Conservation (phyloP, 225 moss, liverwort and hornwort genomes). For the Takakia lepidozioides region DNA sequence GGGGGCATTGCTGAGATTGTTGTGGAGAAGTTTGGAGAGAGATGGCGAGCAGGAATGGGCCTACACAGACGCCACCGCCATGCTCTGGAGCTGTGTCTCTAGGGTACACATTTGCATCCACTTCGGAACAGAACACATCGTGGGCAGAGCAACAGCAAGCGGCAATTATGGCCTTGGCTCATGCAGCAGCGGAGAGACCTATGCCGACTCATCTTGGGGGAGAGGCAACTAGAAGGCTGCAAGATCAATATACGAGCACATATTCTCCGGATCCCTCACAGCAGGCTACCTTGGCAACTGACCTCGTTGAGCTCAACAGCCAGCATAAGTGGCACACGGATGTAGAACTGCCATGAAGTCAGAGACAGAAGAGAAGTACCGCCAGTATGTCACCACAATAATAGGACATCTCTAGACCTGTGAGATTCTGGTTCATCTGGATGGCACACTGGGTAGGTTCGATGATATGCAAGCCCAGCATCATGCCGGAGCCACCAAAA, state of each 20-base stretch:
- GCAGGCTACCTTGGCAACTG: constrained; percentile 7
- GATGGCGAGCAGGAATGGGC: constrained; percentile 21
- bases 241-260: too few species aligned
- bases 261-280: not conserved
- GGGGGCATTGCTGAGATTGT: too few species aligned
- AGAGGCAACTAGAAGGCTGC: too few species aligned
- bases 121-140: constrained; percentile 94
- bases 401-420: constrained; percentile 81
- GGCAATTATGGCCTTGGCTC: constrained; percentile 69
- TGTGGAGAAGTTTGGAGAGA: not conserved
- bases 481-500: constrained; percentile 95
- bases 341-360: constrained; percentile 98
- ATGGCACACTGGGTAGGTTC: constrained; percentile 77
- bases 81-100: constrained; percentile 80
- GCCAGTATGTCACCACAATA: constrained; percentile 80
- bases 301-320: constrained; percentile 39
- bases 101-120: constrained; percentile 86
- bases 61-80: constrained; percentile 13
- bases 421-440: constrained; percentile 63
- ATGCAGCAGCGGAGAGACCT: constrained; percentile 69
- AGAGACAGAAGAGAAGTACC: constrained; percentile 98
- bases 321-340: constrained; percentile 93
- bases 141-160: constrained; percentile 83
- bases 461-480: constrained; percentile 97
- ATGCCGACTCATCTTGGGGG: constrained; percentile 53